Percentiles rank a stretch among this genome's conserved stretches.
These are phyloP conservation scores for Plantago rigida DNA, from an alignment of 305 asterid species.

Conservation along the genomic window DNA sequence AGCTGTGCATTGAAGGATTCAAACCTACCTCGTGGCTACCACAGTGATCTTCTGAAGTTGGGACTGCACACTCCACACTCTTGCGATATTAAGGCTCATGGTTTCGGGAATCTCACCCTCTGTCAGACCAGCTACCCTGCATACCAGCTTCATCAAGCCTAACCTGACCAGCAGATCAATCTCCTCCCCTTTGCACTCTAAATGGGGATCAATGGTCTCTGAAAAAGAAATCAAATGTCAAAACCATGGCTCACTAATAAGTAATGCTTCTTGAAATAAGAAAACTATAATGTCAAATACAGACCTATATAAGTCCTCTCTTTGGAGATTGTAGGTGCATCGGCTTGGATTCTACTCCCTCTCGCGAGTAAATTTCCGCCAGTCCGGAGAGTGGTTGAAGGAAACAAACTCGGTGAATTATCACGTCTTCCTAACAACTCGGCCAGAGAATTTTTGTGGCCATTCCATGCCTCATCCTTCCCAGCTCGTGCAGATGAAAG, in stretches of 20 bases:
- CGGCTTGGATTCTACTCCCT: constrained; percentile 23
- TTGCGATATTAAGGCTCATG: constrained; percentile 39
- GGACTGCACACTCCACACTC: constrained; percentile 47
- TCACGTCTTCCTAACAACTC: constrained; percentile 26
- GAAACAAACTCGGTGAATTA: constrained; percentile 30
- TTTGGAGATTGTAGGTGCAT: constrained; percentile 18
- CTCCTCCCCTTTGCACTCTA: constrained; percentile 47
- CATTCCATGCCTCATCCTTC: constrained; percentile 48
- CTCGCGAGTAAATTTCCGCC: constrained; percentile 41
- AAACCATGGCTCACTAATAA: neutral
- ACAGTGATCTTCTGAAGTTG: constrained; percentile 49
- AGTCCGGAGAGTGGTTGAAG: constrained; percentile 41
- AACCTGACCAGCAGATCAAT: constrained; percentile 49
- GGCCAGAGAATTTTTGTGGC: constrained; percentile 30
- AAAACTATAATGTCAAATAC: neutral
- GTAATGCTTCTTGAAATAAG: too few species aligned
- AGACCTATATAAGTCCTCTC: constrained; percentile 23
- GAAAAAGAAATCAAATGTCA: constrained; percentile 9
- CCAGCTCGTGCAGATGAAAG: constrained; percentile 29
- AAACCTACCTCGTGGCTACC: constrained; percentile 43
- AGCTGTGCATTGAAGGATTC: neutral
- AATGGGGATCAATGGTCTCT: constrained; percentile 28
- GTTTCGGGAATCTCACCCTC: constrained; percentile 55
- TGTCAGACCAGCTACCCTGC: constrained; percentile 41
- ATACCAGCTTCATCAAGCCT: constrained; percentile 47